Evolutionary conservation across 345 rosid species (phyloP), one percentile per base, ranked within the genome.

Genomic region (Brassica carinata): DNA sequence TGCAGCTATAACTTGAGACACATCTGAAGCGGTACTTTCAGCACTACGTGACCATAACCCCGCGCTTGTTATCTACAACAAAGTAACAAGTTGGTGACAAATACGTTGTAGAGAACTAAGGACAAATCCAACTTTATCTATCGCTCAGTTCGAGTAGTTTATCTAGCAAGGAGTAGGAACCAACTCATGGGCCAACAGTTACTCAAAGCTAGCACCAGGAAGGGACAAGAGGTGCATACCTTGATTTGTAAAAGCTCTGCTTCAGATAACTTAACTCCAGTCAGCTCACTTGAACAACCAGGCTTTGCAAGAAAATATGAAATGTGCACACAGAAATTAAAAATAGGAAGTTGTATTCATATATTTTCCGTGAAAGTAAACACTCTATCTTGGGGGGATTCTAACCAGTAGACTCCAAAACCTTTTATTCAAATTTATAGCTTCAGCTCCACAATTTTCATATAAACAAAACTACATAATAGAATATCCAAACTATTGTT

Each of bases 41-140:
- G 77, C 85, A 76, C 77, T 85, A 48, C 80, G 91, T 38, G 89
- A 92, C 99, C 98, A 94, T 85, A 94, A 83, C 82, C 97, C 97
- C 8, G 94, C 94, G 83, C 98, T 89, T 64, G 95, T 89, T 72
- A 96, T 94, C 99, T 71, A 83, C 48, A 74, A 88, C 90, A 90
- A 72, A 87, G 77, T 33, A 72, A 81, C 64, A 76, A 73, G 73
- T 17, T 71, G 75, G 67, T 58, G 27, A 61, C 81, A 55, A 9
- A 51, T 61, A 43, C 48, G 27, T 27, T 69, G 62, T n/a, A 62
- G 71, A 65, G 77, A 72, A 76, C 57, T 61, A 38, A 71, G 38
- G 13, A 75, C 18, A 40, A 43, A 45, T 3, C 64, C 53, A 15
- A 27, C 70, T 10, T 7, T 48, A 51, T 33, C 36, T 33, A 33